Evolutionary conservation across 495 filamentous ascomycete species (phyloP).

Genomic region (Aspergillus baeticus): DNA sequence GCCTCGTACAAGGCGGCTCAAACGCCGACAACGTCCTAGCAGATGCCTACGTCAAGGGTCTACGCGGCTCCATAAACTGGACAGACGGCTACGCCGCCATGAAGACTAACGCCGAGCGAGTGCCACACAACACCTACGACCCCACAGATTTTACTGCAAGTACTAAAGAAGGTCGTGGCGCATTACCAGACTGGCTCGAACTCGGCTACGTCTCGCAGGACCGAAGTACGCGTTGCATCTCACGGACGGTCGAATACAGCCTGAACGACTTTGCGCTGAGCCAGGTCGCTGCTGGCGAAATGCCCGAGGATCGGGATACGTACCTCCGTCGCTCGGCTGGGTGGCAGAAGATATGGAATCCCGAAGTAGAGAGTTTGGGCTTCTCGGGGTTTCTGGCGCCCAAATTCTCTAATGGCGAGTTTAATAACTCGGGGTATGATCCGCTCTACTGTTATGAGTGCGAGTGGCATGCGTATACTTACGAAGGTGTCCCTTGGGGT

Average conservation of each 20-base stretch:
- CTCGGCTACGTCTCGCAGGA: conserved; percentile 68
- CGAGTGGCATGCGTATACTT: conserved; percentile 53
- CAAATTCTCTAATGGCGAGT: conserved; percentile 49
- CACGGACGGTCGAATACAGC: conserved; percentile 68
- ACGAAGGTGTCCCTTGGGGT: conserved; percentile 41
- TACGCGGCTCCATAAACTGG: conserved; percentile 51
- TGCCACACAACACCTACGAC: conserved; percentile 65
- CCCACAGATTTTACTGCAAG: conserved; percentile 54
- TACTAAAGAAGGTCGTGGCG: conserved; percentile 66
- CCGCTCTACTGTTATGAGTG: conserved; percentile 62
- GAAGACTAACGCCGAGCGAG: conserved; percentile 71
- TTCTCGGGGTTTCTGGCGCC: conserved; percentile 67
- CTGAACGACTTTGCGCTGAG: conserved; percentile 73
- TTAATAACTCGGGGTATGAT: conserved; percentile 53
- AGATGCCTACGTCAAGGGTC: conserved; percentile 39
- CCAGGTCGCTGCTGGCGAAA: conserved; percentile 60
- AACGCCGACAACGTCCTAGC: conserved; percentile 55
- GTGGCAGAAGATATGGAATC: conserved; percentile 66
- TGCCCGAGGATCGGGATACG: conserved; percentile 53
- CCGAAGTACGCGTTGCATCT: conserved; percentile 66
- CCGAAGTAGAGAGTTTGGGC: conserved; percentile 46
- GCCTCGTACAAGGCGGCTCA: conserved; percentile 70
- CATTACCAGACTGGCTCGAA: conserved; percentile 64
- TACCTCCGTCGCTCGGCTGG: conserved; percentile 57
- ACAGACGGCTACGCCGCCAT: conserved; percentile 55